Evolutionary conservation across 2,329 filamentous ascomycete species (phyloP), one percentile per base, ranked within the genome.

Genomic region (Atkinsonella hypoxylon): DNA sequence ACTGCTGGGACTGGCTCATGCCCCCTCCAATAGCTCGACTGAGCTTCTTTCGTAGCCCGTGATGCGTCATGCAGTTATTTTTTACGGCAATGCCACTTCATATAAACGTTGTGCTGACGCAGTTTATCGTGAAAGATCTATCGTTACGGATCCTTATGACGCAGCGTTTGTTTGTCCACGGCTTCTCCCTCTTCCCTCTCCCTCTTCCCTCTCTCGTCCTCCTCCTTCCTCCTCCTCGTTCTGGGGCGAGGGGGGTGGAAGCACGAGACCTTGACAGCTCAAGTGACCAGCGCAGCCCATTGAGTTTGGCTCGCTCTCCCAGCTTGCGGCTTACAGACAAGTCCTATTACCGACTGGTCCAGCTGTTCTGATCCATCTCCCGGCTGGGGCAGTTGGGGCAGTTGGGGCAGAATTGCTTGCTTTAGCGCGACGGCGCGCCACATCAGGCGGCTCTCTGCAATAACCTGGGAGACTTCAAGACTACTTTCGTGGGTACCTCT

Each of bases 371-470:
- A 1, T 26, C 5, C 7, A 7, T 26, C 40, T 53, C 44, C 51
- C 51, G 51, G 47, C 48, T 39, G 47, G 51, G 47, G 36, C 36
- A 31, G n/a, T n/a, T n/a, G n/a, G n/a, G n/a, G n/a, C n/a, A n/a
- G n/a, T n/a, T n/a, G n/a, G n/a, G n/a, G n/a, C n/a, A n/a, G n/a
- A n/a, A n/a, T n/a, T n/a, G 38, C 32, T 46, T 26, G 20, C 17
- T 5, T 48, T 48, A 18, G 46, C 46, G 50, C 46, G 38, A 40
- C 13, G 59, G 56, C 62, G 56, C 55, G 56, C 54, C 55, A 50
- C 51, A 50, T 39, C 47, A 52, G 48, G 26, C 34, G 51, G 38
- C 34, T 36, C 31, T 32, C 48, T 42, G 48, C 44, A 34, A 26
- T 17, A 39, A 18, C 17, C 26, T 26, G 26, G 38, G 45, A 32